Base-by-base conservation (phyloP, 345 rosid species). In the Linum tenue region DNA sequence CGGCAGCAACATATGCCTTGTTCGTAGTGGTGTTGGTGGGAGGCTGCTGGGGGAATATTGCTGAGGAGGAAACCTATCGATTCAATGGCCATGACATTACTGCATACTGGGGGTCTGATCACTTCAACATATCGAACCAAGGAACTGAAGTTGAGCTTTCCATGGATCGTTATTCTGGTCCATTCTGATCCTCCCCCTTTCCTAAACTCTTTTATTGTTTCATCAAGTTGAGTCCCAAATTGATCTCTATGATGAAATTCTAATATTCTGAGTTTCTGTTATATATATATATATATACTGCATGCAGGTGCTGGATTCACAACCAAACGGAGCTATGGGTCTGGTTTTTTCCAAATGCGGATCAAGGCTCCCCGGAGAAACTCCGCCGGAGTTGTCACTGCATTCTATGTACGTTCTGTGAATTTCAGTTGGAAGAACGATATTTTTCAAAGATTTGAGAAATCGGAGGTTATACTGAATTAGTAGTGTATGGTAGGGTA, bases 111-210 rank as follows among this genome's bases (percentile, higher is more conserved):
- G 90, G 85, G n/a, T 35, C 63, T 31, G 72, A 78, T 56, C 82
- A 78, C 55, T 73, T 77, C 50, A 1, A 7, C 4, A 59, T 48
- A 1, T 68, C 70, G 2, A 51, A 78, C 62, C 57, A 68, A 51
- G 84, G 78, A 56, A 74, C 14, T 22, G 58, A 71, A 56, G 55
- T 79, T 67, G 83, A 76, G 76, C 87, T 85, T 44, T 81, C 84
- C 1, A 31, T 83, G 75, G 90, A 85, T 68, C 11, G 16, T 2
- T 69, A 76, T 72, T 82, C 86, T 7, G 89, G 89, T 85, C 16
- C 41, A 36, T 14, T 55, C 41, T 36, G 3, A n/a, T n/a, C 6
- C 0, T 6, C 5, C 15, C 22, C 10, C 3, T 48, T 15, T 14
- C 0, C 3, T 5, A 39, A 22, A 7, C 59, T 7, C 16, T 41